Percentiles rank a stretch among this genome's conserved stretches.
These are phyloP conservation scores for Saccharomyces hybrid DNA, from an alignment of 1,139 yeast genomes.

Conservation along the genomic window DNA sequence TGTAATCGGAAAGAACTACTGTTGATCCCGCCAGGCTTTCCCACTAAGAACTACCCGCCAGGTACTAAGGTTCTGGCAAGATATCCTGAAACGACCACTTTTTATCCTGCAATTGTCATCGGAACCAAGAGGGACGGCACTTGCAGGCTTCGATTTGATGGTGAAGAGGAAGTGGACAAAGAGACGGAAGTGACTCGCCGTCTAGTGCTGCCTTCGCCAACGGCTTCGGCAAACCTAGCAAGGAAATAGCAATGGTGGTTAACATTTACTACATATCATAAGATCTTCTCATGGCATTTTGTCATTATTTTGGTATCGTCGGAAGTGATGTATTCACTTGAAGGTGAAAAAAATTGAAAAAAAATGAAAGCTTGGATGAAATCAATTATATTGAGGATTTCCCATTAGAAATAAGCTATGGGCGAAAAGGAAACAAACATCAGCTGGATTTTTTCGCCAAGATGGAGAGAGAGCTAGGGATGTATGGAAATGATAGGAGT, in stretches of 20 bases:
- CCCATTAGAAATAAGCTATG: neutral
- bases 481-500: slow-evolving; percentile 16
- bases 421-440: neutral
- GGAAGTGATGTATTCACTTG: slow-evolving; percentile 1
- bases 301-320: slow-evolving; percentile 6
- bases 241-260: slow-evolving; percentile 13
- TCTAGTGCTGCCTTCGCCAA: slow-evolving; percentile 70
- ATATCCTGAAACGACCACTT: slow-evolving; percentile 97
- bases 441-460: neutral
- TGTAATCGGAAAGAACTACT: slow-evolving; percentile 77
- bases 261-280: neutral
- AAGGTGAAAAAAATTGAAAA: neutral
- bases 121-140: slow-evolving; percentile 68
- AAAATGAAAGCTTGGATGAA: neutral
- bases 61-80: slow-evolving; percentile 84
- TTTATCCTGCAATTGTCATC: slow-evolving; percentile 87
- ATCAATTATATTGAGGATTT: neutral
- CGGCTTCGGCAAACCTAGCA: slow-evolving; percentile 19
- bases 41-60: slow-evolving; percentile 49
- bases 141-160: slow-evolving; percentile 82
- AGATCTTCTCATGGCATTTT: neutral
- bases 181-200: slow-evolving; percentile 89
- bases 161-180: slow-evolving; percentile 94
- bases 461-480: neutral
- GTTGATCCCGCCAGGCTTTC: slow-evolving; percentile 52